Conservation (phyloP, 495 filamentous ascomycete species). For the Rostrohypoxylon terebratum region DNA sequence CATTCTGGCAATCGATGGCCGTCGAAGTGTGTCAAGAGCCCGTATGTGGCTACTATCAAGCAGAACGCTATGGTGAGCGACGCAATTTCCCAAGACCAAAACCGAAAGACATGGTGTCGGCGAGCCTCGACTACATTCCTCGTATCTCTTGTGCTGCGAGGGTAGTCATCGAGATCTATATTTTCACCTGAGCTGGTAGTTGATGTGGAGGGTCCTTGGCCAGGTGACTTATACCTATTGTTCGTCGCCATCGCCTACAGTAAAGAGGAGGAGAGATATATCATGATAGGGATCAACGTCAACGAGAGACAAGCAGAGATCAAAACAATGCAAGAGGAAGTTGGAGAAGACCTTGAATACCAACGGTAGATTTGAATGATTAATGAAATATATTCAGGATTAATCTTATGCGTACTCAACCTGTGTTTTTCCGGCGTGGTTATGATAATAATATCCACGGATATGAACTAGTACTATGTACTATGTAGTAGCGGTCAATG, state of each 20-base stretch:
- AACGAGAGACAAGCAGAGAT: no score
- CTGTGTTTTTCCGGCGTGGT: neutral
- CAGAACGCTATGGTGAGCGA: conserved; percentile 17
- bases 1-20: conserved; percentile 23
- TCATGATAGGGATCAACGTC: neutral
- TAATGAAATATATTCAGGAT: neutral
- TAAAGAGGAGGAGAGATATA: neutral
- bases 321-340: neutral
- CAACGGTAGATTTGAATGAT: neutral
- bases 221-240: neutral
- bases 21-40: conserved; percentile 16
- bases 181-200: neutral
- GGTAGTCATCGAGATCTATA: neutral
- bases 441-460: neutral
- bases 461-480: neutral
- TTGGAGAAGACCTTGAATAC: neutral
- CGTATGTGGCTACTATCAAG: conserved; percentile 26
- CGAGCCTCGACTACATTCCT: neutral
- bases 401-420: neutral
- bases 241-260: conserved; percentile 2
- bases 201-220: neutral
- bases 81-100: conserved; percentile 34
- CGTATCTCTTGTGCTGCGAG: neutral
- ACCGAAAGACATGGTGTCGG: conserved; percentile 34
- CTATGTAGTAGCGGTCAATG: no score